Evolutionary conservation across 2,329 filamentous ascomycete species (phyloP), one percentile per base, ranked within the genome.

Genomic region (Plectosphaerella sp.): DNA sequence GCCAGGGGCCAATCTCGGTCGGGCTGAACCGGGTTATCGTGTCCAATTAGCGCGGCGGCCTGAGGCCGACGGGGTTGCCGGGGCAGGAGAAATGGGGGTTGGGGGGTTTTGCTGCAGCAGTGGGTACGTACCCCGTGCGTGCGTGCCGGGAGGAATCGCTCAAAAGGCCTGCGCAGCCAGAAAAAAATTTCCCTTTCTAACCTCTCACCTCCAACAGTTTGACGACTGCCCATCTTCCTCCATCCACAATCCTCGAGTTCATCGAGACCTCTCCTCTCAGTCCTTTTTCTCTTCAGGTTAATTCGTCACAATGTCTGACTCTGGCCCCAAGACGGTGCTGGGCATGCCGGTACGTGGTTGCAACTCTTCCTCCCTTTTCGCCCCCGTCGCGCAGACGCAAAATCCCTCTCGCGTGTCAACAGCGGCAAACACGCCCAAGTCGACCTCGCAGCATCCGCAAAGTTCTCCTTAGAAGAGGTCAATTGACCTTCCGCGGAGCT

Each of bases 281-380:
- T 80, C 71, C 71, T 79, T 81, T 75, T 80, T 67, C 72, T 68
- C 64, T 71, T 67, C 64, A 62, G 62, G 65, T 61, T 69, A 62
- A 68, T 69, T 65, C 71, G 71, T 71, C 73, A 80, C 69, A 66
- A 84, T 83, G 80, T 74, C 79, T 71, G 60, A 67, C 63, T 72
- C 74, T 65, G 72, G 80, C 59, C 73, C 80, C 66, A 72, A 76
- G 62, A 80, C 75, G 71, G 76, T 86, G 66, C 66, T 85, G 78
- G 83, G 83, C 80, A 85, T 86, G 80, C 80, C 81, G 71, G 83
- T 86, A 78, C 79, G 80, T 78, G 52, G 25, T 48, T 49, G 51
- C 10, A 35, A 22, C 47, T 35, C 53, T 48, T 49, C 39, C 51
- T 45, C 54, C 53, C 46, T 56, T 48, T 33, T 33, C 28, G 48